These are phyloP conservation scores for Trametes cubensis DNA, from an alignment of 768 basidiomycete species.

Conservation along the genomic window DNA sequence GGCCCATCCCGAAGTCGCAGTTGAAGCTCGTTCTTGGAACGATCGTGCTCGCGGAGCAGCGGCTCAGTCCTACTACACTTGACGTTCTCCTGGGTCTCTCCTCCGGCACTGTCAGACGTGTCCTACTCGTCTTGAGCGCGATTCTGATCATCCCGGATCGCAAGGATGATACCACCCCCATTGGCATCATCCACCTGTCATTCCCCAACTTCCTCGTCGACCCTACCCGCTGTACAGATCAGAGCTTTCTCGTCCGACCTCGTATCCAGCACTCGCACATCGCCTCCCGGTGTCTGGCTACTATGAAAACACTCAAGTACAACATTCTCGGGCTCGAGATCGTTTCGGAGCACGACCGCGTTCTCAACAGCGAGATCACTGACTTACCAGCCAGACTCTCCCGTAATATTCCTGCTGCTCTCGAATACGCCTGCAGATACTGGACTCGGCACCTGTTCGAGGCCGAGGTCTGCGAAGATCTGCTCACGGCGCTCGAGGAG, in stretches of 20 bases:
- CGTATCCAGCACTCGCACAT: not conserved
- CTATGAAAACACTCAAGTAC: not conserved
- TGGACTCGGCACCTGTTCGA: conserved; percentile 14
- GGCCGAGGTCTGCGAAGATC: not conserved
- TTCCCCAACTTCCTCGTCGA: conserved; percentile 28
- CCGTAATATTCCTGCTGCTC: conserved; percentile 15
- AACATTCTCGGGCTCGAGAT: conserved; percentile 12
- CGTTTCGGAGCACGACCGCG: not conserved
- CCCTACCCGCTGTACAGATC: conserved; percentile 15
- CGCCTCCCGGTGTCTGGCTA: not conserved
- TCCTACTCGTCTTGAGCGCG: no score
- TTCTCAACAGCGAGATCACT: conserved; percentile 9
- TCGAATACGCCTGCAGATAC: conserved; percentile 29
- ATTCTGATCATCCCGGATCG: no score
- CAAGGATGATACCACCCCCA: not conserved
- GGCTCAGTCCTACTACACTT: no score
- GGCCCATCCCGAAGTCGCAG: not conserved
- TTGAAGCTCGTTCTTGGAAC: not conserved
- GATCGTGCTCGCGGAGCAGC: not conserved
- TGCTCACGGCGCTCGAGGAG: not conserved
- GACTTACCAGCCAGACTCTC: not conserved
- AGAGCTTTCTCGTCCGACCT: conserved; percentile 8
- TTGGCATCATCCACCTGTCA: conserved; percentile 25
- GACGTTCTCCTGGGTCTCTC: no score
- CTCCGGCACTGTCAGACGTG: no score